These are phyloP conservation scores for Albizia julibrissin DNA, from an alignment of 306 rosid species.

Conservation along the genomic window DNA sequence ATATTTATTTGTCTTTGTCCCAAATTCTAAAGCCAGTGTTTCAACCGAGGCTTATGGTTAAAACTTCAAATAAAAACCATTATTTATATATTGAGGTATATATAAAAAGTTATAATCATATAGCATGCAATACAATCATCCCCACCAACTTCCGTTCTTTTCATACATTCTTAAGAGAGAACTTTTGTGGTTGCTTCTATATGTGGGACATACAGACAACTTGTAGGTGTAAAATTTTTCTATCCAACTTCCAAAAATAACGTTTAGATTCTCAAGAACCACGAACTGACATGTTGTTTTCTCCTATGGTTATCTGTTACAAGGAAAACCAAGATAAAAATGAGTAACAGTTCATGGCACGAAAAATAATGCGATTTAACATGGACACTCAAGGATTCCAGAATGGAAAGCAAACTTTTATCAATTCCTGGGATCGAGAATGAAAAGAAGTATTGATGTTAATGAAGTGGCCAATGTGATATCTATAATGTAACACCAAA, in stretches of 20 bases:
- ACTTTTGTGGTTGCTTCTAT: neutral
- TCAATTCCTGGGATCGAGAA: neutral
- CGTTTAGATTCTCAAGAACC: slow-evolving; percentile 26
- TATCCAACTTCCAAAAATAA: neutral
- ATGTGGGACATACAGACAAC: neutral
- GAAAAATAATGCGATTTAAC: neutral
- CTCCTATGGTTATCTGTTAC: slow-evolving; percentile 45
- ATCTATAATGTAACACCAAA: neutral
- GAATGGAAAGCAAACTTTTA: neutral
- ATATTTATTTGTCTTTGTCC: no score
- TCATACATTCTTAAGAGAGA: neutral
- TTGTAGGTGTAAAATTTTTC: neutral
- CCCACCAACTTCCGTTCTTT: neutral
- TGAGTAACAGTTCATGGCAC: neutral
- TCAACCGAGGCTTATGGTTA: neutral
- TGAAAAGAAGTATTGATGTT: neutral
- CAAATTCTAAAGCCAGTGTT: neutral
- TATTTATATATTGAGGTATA: neutral
- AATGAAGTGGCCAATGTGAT: neutral
- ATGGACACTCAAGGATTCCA: neutral
- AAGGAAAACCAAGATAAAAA: slow-evolving; percentile 35
- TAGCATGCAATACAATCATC: neutral
- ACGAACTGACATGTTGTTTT: neutral
- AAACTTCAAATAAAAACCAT: neutral
- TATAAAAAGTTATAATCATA: neutral